Conservation (phyloP, 805 yeast species). For the Lachancea mirantina region DNA sequence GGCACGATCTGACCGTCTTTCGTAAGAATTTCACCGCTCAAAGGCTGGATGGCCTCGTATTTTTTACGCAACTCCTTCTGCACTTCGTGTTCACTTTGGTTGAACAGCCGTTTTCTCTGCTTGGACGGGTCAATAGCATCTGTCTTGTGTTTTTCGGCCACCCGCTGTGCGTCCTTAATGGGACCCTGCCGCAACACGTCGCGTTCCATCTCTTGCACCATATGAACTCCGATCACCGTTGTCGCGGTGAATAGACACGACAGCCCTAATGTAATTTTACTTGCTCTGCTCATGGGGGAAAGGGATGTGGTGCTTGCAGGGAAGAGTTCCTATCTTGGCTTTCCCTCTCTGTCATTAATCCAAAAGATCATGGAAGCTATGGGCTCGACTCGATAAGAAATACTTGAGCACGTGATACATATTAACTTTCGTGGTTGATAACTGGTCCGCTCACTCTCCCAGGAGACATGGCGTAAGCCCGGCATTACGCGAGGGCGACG, state of each 20-base stretch:
- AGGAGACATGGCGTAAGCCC: no score
- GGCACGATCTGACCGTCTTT: constrained; percentile 33
- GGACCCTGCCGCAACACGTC: constrained; percentile 76
- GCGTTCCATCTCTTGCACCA: constrained; percentile 61
- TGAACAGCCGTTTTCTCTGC: constrained; percentile 42
- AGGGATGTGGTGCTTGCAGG: no score
- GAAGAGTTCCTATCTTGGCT: no score
- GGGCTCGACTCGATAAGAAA: no score
- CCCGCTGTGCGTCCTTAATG: constrained; percentile 67
- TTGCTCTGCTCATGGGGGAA: constrained; percentile 73
- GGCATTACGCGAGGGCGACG: no score
- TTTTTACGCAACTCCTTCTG: constrained; percentile 55
- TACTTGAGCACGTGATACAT: no score
- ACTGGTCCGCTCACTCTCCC: no score
- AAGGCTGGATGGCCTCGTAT: constrained; percentile 55
- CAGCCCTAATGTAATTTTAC: constrained; percentile 64
- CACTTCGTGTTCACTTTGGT: constrained; percentile 57
- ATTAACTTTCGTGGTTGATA: no score
- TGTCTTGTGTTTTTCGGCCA: constrained; percentile 40
- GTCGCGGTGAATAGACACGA: constrained; percentile 49
- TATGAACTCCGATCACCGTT: constrained; percentile 63
- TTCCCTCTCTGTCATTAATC: no score
- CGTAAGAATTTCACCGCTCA: constrained; percentile 44
- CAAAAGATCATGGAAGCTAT: no score
- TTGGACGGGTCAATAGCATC: constrained; percentile 26